Evolutionary conservation across 1,139 yeast species (phyloP).

Genomic region (Yamadazyma sp.): DNA sequence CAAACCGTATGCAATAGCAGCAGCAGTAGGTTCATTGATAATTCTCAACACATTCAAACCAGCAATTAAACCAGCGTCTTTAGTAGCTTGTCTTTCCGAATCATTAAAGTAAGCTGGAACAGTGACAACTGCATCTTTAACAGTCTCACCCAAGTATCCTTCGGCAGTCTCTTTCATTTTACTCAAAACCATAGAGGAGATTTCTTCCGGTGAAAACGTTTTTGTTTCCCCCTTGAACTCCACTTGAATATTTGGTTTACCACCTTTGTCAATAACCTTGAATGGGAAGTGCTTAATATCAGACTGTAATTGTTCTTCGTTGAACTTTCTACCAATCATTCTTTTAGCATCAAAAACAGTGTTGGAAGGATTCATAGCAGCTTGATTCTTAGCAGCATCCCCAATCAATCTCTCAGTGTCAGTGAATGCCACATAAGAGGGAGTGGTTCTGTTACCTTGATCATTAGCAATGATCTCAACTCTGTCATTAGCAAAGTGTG

Average conservation of each 20-base stretch:
- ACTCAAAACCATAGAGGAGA: conserved; percentile 63
- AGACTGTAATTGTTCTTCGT: conserved; percentile 54
- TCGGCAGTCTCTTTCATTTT: conserved; percentile 73
- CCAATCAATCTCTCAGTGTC: conserved; percentile 69
- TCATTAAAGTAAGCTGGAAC: conserved; percentile 64
- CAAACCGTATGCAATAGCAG: conserved; percentile 62
- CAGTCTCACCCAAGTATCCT: conserved; percentile 53
- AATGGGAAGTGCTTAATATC: conserved; percentile 68
- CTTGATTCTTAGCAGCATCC: conserved; percentile 73
- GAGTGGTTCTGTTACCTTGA: conserved; percentile 73
- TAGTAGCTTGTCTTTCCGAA: conserved; percentile 62
- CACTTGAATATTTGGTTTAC: conserved; percentile 61
- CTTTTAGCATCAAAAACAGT: conserved; percentile 71
- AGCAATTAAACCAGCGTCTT: conserved; percentile 61
- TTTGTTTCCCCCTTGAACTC: conserved; percentile 67
- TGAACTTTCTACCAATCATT: conserved; percentile 64
- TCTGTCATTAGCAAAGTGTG: conserved; percentile 67
- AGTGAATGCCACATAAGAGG: conserved; percentile 68
- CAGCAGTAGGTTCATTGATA: conserved; percentile 61
- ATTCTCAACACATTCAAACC: conserved; percentile 59
- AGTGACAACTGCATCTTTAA: conserved; percentile 73
- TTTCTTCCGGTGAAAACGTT: conserved; percentile 64
- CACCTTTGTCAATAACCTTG: conserved; percentile 54
- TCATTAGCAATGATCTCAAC: conserved; percentile 70
- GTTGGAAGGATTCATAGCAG: conserved; percentile 66